Base-by-base conservation (phyloP, 2,329 filamentous ascomycete genomes). In the Colletotrichum somersetense region DNA sequence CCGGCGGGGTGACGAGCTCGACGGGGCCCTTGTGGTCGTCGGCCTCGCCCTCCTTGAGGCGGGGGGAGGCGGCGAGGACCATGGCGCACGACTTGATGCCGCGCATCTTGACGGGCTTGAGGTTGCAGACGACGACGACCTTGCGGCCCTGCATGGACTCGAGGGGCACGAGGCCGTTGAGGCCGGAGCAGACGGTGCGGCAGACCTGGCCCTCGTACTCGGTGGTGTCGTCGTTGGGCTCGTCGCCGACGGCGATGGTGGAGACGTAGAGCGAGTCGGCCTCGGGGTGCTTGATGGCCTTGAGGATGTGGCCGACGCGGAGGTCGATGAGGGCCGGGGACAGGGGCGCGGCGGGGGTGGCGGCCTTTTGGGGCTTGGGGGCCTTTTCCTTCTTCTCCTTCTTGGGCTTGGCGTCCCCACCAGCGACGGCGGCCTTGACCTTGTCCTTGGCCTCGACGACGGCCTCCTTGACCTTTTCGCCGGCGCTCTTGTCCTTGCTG, bases 21-120 rank as follows among this genome's bases (percentile, higher is more conserved):
- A 99, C 94, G 44, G 95, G 94, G 3, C 94, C 93, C 75, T 91
- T 94, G 86, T 97, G 94, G 81, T 96, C 90, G 79, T 93, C 92
- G 61, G 89, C 92, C 79, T 95, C 95, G 56, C 95, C 96, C 79
- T 96, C 93, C 79, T 91, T 91, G 59, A 93, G 82, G 72, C 88
- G 88, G n/a, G 96, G 96, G 23, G 94, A 97, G 2, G 96, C 96
- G 12, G 96, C 96, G 50, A 99, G 89, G 20, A 99, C 96, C 96
- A 99, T 98, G 79, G 95, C 89, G 76, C 85, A 89, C 3, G 89
- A 91, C 85, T 90, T 90, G 85, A 91, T 88, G 76, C 96, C 96
- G 75, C 96, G 93, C 96, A 99, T 99, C 83, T 97, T 99, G 82
- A 98, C 96, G 62, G 96, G 96, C 88, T 99, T 99, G 77, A 99